Conservation (phyloP, 2,329 filamentous ascomycete genomes). For the Colletotrichum sojae region DNA sequence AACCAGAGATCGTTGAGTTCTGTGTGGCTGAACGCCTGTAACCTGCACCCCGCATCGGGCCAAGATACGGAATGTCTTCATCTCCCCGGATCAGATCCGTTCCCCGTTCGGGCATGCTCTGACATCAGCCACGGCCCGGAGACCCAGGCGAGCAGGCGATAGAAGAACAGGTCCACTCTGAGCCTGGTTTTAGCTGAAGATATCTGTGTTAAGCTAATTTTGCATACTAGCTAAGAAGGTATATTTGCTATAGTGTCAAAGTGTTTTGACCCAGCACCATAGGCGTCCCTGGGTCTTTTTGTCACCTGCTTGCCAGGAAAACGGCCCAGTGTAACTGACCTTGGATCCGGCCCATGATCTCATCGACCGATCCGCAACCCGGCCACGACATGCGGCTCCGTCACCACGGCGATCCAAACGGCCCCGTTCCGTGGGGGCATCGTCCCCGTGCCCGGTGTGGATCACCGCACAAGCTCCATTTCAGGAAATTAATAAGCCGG, state of each 20-base stretch:
- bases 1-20: conserved; percentile 18
- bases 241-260: no score
- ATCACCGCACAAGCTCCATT: no score
- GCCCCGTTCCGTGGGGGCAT: conserved; percentile 5
- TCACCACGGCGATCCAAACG: conserved; percentile 6
- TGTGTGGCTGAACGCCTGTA: conserved; percentile 1
- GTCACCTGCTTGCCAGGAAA: no score
- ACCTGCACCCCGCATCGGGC: not conserved
- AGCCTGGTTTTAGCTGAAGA: no score
- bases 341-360: not conserved
- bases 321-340: not conserved
- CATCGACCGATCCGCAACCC: not conserved
- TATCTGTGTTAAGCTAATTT: no score
- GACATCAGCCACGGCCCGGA: conserved; percentile 12
- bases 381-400: not conserved
- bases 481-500: no score
- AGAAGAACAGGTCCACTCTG: no score
- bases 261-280: no score
- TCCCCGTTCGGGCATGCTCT: conserved; percentile 1
- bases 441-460: no score
- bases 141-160: no score
- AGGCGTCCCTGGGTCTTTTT: no score
- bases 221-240: no score
- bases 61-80: not conserved
- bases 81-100: conserved; percentile 7